These are phyloP conservation scores for Lophiotrema nucula DNA, from an alignment of 495 filamentous ascomycete genomes.

Conservation along the genomic window DNA sequence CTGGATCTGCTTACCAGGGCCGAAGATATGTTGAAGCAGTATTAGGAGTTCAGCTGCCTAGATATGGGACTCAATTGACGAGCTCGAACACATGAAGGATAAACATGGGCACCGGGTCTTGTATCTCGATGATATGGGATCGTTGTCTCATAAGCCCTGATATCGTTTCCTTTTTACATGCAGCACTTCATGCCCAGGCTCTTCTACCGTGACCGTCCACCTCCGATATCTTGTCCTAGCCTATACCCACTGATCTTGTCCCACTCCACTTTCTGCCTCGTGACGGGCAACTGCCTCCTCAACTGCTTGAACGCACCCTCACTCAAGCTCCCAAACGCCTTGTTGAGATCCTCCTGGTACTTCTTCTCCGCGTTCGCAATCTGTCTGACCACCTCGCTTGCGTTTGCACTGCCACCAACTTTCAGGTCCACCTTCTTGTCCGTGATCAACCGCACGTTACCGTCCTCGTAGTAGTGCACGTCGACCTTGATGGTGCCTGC, in stretches of 20 bases:
- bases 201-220: conserved; percentile 18
- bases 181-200: no score
- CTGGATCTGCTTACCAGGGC: no score
- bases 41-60: no score
- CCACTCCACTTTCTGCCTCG: conserved; percentile 98
- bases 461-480: conserved; percentile 99
- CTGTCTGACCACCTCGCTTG: conserved; percentile 65
- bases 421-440: conserved; percentile 66
- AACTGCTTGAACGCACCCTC: conserved; percentile 94
- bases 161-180: no score
- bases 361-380: conserved; percentile 80
- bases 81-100: no score
- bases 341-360: conserved; percentile 94
- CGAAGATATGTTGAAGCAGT: no score
- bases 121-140: no score
- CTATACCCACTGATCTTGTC: conserved; percentile 97
- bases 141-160: no score
- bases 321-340: conserved; percentile 79
- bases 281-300: conserved; percentile 89
- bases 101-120: no score
- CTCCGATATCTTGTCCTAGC: conserved; percentile 46
- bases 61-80: no score
- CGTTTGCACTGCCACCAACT: conserved; percentile 57
- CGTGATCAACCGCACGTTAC: conserved; percentile 89
- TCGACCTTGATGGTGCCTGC: conserved; percentile 73